Evolutionary conservation across 306 rosid genomes (phyloP).

Genomic region (Arachis stenosperma): DNA sequence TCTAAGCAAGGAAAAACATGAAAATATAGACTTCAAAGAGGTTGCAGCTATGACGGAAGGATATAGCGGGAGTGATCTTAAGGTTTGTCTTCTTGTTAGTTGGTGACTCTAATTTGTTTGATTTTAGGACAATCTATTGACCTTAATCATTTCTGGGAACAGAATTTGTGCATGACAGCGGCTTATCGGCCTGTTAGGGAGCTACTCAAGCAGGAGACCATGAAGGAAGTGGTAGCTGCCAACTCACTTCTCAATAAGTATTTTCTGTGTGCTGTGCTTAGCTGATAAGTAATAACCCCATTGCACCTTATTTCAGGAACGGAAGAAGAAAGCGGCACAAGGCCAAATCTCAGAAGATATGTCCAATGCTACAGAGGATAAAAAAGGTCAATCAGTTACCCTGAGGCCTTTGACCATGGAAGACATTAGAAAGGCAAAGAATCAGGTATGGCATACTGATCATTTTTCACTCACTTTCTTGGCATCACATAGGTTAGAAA

Average conservation of each 20-base stretch:
- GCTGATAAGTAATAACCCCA: slow-evolving; percentile 4
- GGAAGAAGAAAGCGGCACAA: slow-evolving; percentile 53
- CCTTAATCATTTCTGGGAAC: slow-evolving; percentile 43
- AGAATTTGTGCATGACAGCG: slow-evolving; percentile 81
- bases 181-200: slow-evolving; percentile 83
- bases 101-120: neutral
- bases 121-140: slow-evolving; percentile 37
- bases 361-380: slow-evolving; percentile 51
- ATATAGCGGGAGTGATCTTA: slow-evolving; percentile 82
- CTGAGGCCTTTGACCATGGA: slow-evolving; percentile 79
- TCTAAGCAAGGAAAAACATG: slow-evolving; percentile 60
- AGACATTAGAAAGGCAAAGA: slow-evolving; percentile 82
- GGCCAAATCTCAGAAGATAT: slow-evolving; percentile 52
- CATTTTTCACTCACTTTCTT: slow-evolving; percentile 5
- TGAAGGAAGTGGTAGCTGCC: slow-evolving; percentile 60
- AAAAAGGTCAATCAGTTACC: slow-evolving; percentile 54
- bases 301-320: slow-evolving; percentile 51
- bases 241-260: neutral
- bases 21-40: slow-evolving; percentile 64
- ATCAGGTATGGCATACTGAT: slow-evolving; percentile 54
- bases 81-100: slow-evolving; percentile 50
- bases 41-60: slow-evolving; percentile 72
- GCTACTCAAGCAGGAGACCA: slow-evolving; percentile 69
- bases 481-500: neutral
- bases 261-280: too few species aligned